A percentile compares a stretch with the other conserved stretches of the same genome.
These are phyloP conservation scores for Phytophthora hybrid DNA, from an alignment of 352 stramenopile species.

Conservation along the genomic window DNA sequence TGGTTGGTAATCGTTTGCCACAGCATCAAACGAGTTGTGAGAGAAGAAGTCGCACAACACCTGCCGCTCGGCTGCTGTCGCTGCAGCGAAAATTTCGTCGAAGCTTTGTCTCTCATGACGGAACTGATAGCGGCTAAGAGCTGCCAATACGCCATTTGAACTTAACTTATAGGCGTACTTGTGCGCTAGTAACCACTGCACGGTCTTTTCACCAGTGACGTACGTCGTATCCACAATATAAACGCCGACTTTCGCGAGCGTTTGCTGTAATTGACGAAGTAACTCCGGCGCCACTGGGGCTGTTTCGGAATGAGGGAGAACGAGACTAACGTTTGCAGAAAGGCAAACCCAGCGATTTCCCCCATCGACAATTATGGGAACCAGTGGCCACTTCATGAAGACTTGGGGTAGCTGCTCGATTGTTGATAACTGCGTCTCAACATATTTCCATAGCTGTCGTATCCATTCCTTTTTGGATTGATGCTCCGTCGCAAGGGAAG, in stretches of 20 bases:
- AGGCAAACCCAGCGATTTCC: conserved; percentile 49
- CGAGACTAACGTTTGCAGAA: conserved; percentile 40
- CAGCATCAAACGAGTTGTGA: conserved; percentile 39
- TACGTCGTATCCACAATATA: conserved; percentile 53
- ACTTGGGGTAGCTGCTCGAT: conserved; percentile 33
- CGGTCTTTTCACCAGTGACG: conserved; percentile 49
- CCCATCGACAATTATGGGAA: conserved; percentile 42
- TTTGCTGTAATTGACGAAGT: conserved; percentile 33
- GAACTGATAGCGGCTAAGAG: conserved; percentile 46
- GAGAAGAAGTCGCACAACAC: conserved; percentile 57
- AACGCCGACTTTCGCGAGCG: conserved; percentile 55
- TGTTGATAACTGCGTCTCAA: conserved; percentile 47
- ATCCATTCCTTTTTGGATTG: conserved; percentile 54
- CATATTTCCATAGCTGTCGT: conserved; percentile 58
- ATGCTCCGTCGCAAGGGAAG: conserved; percentile 9
- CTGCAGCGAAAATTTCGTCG: conserved; percentile 47
- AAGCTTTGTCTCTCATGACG: conserved; percentile 43
- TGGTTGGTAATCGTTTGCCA: conserved; percentile 47
- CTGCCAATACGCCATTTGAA: conserved; percentile 53
- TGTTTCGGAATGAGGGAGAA: conserved; percentile 39
- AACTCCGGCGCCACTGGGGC: conserved; percentile 13
- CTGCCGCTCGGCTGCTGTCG: conserved; percentile 37
- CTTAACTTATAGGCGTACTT: conserved; percentile 57
- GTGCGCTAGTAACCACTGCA: conserved; percentile 52
- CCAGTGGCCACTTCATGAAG: conserved; percentile 54